These are phyloP conservation scores for Malus sieversii DNA, from an alignment of 306 rosid species.

Conservation along the genomic window DNA sequence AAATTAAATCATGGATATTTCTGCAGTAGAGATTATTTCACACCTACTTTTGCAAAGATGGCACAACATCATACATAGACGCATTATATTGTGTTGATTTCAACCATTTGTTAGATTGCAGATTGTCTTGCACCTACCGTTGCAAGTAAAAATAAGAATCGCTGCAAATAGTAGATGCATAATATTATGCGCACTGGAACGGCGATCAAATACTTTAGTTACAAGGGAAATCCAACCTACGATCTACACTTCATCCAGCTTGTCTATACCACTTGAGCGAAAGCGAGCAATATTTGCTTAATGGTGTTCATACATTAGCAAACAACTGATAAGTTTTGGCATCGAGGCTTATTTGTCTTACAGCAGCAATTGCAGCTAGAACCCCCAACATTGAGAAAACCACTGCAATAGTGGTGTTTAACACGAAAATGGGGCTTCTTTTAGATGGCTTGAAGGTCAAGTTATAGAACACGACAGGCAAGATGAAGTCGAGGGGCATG, in stretches of 20 bases:
- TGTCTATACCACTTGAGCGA: background rate
- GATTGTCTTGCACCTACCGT: too few species aligned
- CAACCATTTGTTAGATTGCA: background rate
- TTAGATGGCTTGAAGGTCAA: slow-evolving; percentile 69
- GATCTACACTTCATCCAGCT: background rate
- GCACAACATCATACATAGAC: background rate
- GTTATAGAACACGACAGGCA: slow-evolving; percentile 61
- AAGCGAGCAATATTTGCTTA: background rate
- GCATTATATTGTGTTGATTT: background rate
- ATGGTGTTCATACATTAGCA: slow-evolving; percentile 42
- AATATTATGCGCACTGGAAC: background rate
- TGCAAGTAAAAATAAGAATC: background rate
- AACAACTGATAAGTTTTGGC: slow-evolving; percentile 50
- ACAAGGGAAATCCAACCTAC: background rate
- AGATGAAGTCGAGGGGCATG: slow-evolving; percentile 71
- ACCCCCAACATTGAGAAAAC: slow-evolving; percentile 47
- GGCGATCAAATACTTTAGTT: background rate
- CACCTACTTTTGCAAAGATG: background rate
- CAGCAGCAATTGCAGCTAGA: slow-evolving; percentile 61
- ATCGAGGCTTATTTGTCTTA: slow-evolving; percentile 61
- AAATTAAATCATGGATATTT: background rate
- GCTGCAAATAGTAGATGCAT: background rate
- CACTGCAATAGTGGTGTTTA: slow-evolving; percentile 42
- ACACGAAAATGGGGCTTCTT: slow-evolving; percentile 43
- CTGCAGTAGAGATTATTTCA: background rate